phyloP scores from a whole-genome alignment of 352 stramenopile genomes.

The Globisporangium radiosum region DNA sequence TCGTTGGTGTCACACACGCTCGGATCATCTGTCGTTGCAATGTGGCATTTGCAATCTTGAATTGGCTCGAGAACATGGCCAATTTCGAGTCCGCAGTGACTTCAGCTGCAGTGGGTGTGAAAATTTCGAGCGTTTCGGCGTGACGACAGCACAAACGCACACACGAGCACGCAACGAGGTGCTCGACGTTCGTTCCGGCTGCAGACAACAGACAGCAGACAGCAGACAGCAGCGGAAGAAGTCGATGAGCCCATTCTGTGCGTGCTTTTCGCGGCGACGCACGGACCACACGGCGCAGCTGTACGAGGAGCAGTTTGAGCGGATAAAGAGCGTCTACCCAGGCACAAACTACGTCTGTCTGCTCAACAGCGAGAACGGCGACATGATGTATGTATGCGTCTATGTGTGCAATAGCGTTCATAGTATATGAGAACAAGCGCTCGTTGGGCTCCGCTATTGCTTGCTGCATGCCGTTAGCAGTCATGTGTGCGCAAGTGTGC shows the following conservation, averaged over 20 bases:
- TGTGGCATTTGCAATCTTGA: no score
- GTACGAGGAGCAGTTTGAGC: slow-evolving; percentile 75
- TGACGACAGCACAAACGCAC: no score
- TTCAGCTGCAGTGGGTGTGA: no score
- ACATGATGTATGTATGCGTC: slow-evolving; percentile 62
- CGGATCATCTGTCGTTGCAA: no score
- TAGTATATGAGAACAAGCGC: no score
- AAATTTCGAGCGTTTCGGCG: no score
- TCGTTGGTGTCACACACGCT: no score
- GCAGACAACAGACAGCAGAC: neutral
- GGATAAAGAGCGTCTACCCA: slow-evolving; percentile 62
- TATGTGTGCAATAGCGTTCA: no score
- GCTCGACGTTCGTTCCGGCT: neutral
- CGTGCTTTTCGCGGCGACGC: slow-evolving; percentile 63
- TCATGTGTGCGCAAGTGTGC: neutral
- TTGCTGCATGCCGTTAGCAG: neutral
- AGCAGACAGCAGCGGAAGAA: neutral
- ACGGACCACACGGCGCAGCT: slow-evolving; percentile 39
- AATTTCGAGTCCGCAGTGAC: no score
- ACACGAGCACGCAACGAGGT: no score
- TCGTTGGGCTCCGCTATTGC: no score
- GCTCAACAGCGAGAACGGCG: slow-evolving; percentile 62
- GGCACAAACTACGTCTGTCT: slow-evolving; percentile 80
- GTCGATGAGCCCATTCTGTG: slow-evolving; percentile 53
- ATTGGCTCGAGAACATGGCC: no score